These are phyloP conservation scores for Codiaeum variegatum DNA, from an alignment of 441 rosid genomes.

Conservation along the genomic window DNA sequence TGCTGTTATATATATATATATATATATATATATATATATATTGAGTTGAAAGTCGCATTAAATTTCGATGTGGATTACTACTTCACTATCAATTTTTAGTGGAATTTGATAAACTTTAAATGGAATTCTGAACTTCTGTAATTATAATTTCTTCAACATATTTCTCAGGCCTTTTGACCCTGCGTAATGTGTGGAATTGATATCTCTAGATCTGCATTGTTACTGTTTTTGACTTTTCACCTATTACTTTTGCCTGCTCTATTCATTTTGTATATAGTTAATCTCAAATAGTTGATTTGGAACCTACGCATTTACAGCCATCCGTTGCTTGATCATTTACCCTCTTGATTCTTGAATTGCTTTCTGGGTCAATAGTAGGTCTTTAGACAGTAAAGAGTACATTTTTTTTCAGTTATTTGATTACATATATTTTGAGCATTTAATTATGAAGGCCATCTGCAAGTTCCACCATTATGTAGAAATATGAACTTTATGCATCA, in stretches of 20 bases:
- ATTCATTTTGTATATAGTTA: background rate
- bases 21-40: too few species aligned
- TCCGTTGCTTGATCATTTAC: background rate
- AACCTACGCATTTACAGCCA: background rate
- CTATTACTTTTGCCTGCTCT: background rate
- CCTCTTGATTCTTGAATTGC: background rate
- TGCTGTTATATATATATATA: too few species aligned
- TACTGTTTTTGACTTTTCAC: background rate
- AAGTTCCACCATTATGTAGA: constrained; percentile 9
- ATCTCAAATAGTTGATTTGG: background rate
- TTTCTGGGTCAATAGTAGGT: background rate
- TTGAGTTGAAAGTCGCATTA: background rate
- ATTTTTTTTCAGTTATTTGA: constrained; percentile 5
- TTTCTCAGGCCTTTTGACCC: background rate
- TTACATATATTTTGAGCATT: constrained; percentile 7
- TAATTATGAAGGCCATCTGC: background rate
- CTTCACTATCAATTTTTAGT: background rate
- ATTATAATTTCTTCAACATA: background rate
- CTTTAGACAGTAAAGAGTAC: background rate
- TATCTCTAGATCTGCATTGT: background rate
- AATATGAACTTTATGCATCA: background rate
- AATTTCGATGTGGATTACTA: background rate
- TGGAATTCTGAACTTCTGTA: background rate
- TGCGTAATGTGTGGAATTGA: background rate
- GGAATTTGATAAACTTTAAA: background rate